Conservation (phyloP, 768 basidiomycete genomes). For the Cystobasidiopsis lactophilus region DNA sequence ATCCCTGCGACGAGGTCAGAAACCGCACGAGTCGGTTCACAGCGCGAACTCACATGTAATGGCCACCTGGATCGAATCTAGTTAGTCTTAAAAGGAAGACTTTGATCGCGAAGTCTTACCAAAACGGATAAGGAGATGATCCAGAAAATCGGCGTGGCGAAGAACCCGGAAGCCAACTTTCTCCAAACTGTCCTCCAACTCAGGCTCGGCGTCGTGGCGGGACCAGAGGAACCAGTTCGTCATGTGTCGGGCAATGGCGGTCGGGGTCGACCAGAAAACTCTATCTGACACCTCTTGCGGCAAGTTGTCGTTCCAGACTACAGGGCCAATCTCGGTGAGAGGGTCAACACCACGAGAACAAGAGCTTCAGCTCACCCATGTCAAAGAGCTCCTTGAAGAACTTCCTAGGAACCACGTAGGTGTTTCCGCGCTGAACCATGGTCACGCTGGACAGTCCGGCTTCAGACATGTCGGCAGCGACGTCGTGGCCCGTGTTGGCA, state of each 20-base stretch:
- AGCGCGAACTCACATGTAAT: no score
- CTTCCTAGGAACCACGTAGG: slow-evolving; percentile 1
- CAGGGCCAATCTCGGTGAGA: not conserved
- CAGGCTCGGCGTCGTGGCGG: not conserved
- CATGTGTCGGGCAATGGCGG: not conserved
- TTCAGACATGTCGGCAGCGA: not conserved
- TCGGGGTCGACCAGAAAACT: slow-evolving; percentile 1
- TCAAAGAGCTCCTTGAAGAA: slow-evolving; percentile 1
- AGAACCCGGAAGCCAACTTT: not conserved
- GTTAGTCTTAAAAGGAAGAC: no score
- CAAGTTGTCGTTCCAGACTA: not conserved
- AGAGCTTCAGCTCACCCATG: no score
- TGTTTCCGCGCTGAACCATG: slow-evolving; percentile 6
- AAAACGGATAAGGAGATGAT: slow-evolving; percentile 3
- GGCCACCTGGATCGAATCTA: no score
- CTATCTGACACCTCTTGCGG: slow-evolving; percentile 3
- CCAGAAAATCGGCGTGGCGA: slow-evolving; percentile 1
- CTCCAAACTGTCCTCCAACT: not conserved
- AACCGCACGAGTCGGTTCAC: no score
- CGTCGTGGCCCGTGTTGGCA: slow-evolving; percentile 1
- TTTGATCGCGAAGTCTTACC: not conserved
- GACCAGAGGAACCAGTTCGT: not conserved
- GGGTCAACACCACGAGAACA: not conserved
- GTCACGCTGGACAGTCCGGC: slow-evolving; percentile 1
- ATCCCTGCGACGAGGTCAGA: not conserved